Percentiles rank a stretch among this genome's conserved stretches.
phyloP scores from a whole-genome alignment of 2,329 filamentous ascomycete genomes.

The Calonectria honghensis region DNA sequence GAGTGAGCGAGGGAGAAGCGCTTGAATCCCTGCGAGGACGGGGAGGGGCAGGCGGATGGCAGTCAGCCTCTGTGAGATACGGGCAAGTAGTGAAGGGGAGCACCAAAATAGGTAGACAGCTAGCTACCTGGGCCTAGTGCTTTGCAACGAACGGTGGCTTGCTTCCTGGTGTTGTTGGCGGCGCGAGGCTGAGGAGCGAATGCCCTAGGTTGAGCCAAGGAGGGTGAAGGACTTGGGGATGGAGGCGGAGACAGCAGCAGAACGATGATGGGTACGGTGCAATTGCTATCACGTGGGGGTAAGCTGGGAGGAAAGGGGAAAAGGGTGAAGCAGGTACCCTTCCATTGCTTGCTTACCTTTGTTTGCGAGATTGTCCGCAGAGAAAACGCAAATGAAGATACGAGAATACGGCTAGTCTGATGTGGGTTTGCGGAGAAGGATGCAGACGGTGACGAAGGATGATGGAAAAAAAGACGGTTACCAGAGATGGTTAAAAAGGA shows the following conservation, averaged over 20 bases:
- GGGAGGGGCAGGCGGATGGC: neutral
- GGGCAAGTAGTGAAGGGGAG: constrained; percentile 13
- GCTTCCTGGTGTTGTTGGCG: neutral
- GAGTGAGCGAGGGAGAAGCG: constrained; percentile 27
- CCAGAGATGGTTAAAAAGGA: constrained; percentile 23
- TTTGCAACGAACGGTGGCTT: constrained; percentile 23
- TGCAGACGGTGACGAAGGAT: constrained; percentile 23
- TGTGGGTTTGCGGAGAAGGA: constrained; percentile 26
- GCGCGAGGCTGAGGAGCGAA: constrained; percentile 28
- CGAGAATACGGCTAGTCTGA: constrained; percentile 9
- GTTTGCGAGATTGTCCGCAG: constrained; percentile 11
- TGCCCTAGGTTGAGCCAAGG: neutral
- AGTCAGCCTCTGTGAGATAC: constrained; percentile 22
- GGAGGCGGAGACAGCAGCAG: constrained; percentile 9
- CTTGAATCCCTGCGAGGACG: constrained; percentile 14
- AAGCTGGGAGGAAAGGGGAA: constrained; percentile 6
- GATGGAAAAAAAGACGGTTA: constrained; percentile 20
- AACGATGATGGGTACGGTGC: neutral
- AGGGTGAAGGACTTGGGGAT: constrained; percentile 12
- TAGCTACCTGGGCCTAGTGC: constrained; percentile 6
- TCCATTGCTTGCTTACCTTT: constrained; percentile 23
- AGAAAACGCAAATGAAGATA: constrained; percentile 19
- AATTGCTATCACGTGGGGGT: constrained; percentile 27
- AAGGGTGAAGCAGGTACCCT: constrained; percentile 18
- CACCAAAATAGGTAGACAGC: constrained; percentile 18